A percentile compares a stretch with the other conserved stretches of the same genome.
phyloP scores from a whole-genome alignment of 129 eudicot species.

The Saposhnikovia divaricata region DNA sequence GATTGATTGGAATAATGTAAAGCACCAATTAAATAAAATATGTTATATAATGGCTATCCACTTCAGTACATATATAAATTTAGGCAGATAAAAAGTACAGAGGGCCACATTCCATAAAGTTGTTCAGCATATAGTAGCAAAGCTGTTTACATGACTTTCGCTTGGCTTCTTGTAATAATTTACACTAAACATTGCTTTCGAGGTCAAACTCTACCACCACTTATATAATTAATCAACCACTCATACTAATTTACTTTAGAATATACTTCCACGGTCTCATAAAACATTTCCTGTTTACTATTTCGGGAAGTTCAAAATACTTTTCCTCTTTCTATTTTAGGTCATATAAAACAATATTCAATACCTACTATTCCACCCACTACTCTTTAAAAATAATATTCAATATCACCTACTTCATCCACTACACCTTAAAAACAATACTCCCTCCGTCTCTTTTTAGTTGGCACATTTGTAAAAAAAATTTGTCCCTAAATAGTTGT shows the following conservation, averaged over 20 bases:
- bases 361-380: too few species aligned
- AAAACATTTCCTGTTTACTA: too few species aligned
- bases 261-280: too few species aligned
- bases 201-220: not conserved
- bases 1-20: not conserved
- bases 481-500: too few species aligned
- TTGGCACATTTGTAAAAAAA: too few species aligned
- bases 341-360: too few species aligned
- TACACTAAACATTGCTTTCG: not conserved
- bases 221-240: not conserved
- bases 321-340: too few species aligned
- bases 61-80: not conserved
- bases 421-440: too few species aligned
- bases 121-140: not conserved
- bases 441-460: too few species aligned
- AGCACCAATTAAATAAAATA: not conserved
- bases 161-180: not conserved
- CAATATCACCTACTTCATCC: too few species aligned
- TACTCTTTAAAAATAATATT: too few species aligned
- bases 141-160: not conserved
- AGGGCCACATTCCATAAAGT: not conserved
- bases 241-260: not conserved
- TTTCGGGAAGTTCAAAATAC: too few species aligned
- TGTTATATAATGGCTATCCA: constrained; percentile 1
- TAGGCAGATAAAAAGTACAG: not conserved